phyloP scores from a whole-genome alignment of 768 basidiomycete genomes.

The Macrolepiota dolichaula region DNA sequence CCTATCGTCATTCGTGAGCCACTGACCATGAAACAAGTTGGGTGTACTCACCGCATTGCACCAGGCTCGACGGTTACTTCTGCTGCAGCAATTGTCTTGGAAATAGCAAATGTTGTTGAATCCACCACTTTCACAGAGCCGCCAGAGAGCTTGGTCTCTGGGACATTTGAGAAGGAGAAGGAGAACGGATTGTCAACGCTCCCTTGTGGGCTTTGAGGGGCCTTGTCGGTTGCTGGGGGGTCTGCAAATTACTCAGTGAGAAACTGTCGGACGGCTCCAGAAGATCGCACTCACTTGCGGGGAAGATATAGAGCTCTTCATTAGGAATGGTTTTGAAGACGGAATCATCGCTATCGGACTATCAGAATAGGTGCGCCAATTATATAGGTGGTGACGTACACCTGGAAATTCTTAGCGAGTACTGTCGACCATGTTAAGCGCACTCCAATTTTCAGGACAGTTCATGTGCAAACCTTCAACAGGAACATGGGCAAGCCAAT shows the following conservation, averaged over 20 bases:
- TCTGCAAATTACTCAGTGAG: constrained; percentile 20
- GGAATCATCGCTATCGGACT: constrained; percentile 21
- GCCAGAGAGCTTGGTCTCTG: constrained; percentile 40
- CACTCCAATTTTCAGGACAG: not conserved
- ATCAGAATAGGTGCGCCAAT: not conserved
- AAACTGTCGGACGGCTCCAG: not conserved
- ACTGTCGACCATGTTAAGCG: constrained; percentile 22
- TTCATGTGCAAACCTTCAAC: constrained; percentile 32
- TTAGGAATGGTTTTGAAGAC: constrained; percentile 42
- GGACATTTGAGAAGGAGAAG: constrained; percentile 43
- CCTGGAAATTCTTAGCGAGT: constrained; percentile 51
- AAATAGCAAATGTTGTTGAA: constrained; percentile 46
- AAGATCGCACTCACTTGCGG: constrained; percentile 28
- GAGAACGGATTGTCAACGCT: constrained; percentile 41
- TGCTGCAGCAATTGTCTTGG: constrained; percentile 51
- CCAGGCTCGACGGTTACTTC: constrained; percentile 59
- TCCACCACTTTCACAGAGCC: constrained; percentile 52
- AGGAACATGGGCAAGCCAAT: constrained; percentile 55
- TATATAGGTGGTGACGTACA: constrained; percentile 16
- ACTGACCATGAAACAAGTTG: not conserved
- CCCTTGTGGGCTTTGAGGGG: constrained; percentile 41
- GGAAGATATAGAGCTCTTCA: constrained; percentile 52
- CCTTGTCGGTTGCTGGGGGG: constrained; percentile 22
- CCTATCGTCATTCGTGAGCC: constrained; percentile 20
- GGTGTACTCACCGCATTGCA: constrained; percentile 40